Conservation (phyloP, 2,329 filamentous ascomycete genomes). For the Lasiodiplodia sp. region DNA sequence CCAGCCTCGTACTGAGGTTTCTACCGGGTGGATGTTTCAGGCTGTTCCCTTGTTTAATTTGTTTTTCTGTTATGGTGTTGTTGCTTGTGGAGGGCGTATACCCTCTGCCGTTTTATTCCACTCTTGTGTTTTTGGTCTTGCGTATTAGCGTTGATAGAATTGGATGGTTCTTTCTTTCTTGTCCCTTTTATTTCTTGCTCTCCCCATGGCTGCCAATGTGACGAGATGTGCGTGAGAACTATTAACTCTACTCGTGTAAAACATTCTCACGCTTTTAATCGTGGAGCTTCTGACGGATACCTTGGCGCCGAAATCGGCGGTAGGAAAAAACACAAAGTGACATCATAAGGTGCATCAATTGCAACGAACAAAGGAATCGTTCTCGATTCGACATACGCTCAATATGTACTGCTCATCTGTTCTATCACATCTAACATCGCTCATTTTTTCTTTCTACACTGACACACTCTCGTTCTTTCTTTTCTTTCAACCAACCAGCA, state of each 20-base stretch:
- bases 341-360: too few relatives aligned
- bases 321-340: too few relatives aligned
- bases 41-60: background rate
- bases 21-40: background rate
- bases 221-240: background rate
- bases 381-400: too few relatives aligned
- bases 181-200: too few relatives aligned
- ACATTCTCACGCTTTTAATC: too few relatives aligned
- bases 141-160: conserved; percentile 26
- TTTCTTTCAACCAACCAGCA: background rate
- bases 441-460: conserved; percentile 1
- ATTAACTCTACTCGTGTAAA: too few relatives aligned
- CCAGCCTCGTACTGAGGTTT: background rate
- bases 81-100: conserved; percentile 11
- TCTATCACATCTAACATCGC: background rate
- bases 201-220: background rate
- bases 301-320: too few relatives aligned
- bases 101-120: background rate
- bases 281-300: too few relatives aligned
- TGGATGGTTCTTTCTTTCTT: background rate
- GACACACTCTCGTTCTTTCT: background rate
- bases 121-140: conserved; percentile 8
- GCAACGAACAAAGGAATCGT: too few relatives aligned
- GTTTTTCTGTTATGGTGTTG: background rate
- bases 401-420: background rate